These are phyloP conservation scores for Passalora sequoiae DNA, from an alignment of 2,329 filamentous ascomycete genomes.

Conservation along the genomic window DNA sequence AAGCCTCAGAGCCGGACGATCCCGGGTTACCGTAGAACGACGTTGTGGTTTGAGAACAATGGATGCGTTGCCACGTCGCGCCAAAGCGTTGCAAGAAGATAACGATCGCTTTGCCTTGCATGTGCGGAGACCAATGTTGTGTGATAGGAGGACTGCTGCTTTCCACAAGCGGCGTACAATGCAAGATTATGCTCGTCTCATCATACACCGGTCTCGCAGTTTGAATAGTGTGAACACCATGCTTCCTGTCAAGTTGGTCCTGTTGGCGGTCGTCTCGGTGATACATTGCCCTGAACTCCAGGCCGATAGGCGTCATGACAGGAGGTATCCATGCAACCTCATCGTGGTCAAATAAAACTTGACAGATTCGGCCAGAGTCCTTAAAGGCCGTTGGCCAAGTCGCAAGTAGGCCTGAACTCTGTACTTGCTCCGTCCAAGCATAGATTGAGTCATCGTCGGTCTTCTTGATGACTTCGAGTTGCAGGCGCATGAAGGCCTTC, in stretches of 20 bases:
- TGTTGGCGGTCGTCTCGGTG: background rate
- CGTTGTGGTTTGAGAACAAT: background rate
- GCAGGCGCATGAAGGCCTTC: conserved; percentile 22
- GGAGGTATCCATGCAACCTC: background rate
- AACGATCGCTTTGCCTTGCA: background rate
- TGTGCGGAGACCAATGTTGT: background rate
- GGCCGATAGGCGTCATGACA: background rate
- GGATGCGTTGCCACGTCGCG: background rate
- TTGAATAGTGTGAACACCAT: background rate
- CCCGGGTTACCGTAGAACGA: background rate
- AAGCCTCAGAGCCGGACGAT: background rate
- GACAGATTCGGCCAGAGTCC: background rate
- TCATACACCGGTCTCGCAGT: background rate
- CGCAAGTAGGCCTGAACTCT: background rate
- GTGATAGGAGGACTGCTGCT: background rate
- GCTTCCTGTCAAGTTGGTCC: background rate
- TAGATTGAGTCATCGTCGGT: conserved; percentile 24
- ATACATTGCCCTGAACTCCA: background rate
- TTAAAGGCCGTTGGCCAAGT: background rate
- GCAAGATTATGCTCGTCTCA: background rate
- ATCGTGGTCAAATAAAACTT: background rate
- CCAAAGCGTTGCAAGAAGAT: background rate
- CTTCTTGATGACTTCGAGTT: conserved; percentile 23
- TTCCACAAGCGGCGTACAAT: background rate
- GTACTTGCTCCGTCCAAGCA: conserved; percentile 12